Percentiles rank a stretch among this genome's conserved stretches.
Conservation (phyloP, 73 alveolate species). For the Paramecium octaurelia region DNA sequence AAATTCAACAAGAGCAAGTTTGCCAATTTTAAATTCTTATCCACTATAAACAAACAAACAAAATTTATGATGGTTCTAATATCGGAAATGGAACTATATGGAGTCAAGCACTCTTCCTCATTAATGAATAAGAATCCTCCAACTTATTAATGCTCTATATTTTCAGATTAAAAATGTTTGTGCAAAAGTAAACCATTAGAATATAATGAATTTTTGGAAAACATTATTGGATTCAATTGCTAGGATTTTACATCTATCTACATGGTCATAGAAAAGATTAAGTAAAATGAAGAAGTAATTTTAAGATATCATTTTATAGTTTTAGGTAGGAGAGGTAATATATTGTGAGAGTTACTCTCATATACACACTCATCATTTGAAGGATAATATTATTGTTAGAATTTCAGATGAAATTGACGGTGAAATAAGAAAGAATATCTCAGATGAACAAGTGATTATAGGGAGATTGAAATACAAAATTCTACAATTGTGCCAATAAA, state of each 20-base stretch:
- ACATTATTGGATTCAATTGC: not conserved
- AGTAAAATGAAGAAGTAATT: constrained; percentile 26
- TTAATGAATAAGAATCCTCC: not conserved
- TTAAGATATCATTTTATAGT: not conserved
- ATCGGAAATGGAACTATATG: not conserved
- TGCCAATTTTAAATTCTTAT: not conserved
- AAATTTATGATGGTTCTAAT: not conserved
- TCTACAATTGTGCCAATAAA: not conserved
- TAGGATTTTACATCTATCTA: not conserved
- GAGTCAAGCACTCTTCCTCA: not conserved
- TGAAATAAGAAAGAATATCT: constrained; percentile 6
- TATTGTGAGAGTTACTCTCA: constrained; percentile 36
- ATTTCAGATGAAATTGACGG: not conserved
- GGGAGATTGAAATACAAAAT: not conserved
- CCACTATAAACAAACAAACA: not conserved
- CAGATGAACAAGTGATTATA: not conserved
- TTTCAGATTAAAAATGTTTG: not conserved
- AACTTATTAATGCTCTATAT: not conserved
- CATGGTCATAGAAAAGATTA: not conserved
- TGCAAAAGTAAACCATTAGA: not conserved
- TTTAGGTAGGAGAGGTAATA: not conserved
- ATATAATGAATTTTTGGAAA: not conserved
- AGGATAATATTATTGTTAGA: not conserved
- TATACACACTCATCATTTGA: not conserved
- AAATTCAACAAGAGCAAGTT: constrained; percentile 1